phyloP scores from a whole-genome alignment of 768 basidiomycete species.

The Panaeolus papilionaceus region DNA sequence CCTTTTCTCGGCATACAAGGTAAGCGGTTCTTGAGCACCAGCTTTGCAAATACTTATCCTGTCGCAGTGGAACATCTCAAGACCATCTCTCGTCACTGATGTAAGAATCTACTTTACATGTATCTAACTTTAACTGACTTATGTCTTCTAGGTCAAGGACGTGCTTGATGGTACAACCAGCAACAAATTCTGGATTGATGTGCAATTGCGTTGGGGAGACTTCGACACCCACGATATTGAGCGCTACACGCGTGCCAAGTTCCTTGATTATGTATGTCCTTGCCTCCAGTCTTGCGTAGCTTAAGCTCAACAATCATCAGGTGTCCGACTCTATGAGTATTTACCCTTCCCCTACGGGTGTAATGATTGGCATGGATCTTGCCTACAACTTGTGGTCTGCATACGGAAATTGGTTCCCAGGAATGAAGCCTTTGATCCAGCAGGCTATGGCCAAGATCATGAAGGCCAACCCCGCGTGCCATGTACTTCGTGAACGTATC shows the following conservation, averaged over 20 bases:
- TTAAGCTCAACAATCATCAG: conserved; percentile 38
- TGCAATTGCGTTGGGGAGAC: conserved; percentile 96
- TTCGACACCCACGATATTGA: conserved; percentile 99
- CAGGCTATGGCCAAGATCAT: conserved; percentile 99
- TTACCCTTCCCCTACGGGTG: conserved; percentile 98
- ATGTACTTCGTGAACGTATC: conserved; percentile 98
- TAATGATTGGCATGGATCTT: conserved; percentile 98
- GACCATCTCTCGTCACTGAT: conserved; percentile 95
- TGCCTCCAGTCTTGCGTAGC: not conserved
- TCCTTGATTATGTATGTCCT: conserved; percentile 88
- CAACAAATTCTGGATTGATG: conserved; percentile 99
- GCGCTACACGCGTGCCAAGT: conserved; percentile 97
- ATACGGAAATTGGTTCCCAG: conserved; percentile 99
- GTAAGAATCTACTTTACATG: conserved; percentile 46
- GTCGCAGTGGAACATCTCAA: conserved; percentile 90
- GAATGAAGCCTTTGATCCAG: conserved; percentile 96
- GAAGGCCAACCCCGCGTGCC: conserved; percentile 98
- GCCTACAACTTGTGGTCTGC: conserved; percentile 99
- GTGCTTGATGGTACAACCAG: conserved; percentile 97
- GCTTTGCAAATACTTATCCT: not conserved
- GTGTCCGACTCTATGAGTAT: conserved; percentile 98
- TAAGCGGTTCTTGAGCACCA: conserved; percentile 26
- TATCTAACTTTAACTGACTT: not conserved
- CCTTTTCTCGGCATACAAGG: conserved; percentile 94
- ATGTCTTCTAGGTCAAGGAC: conserved; percentile 75